Conservation (phyloP, 2,329 filamentous ascomycete species). For the Venturia oleaginea region DNA sequence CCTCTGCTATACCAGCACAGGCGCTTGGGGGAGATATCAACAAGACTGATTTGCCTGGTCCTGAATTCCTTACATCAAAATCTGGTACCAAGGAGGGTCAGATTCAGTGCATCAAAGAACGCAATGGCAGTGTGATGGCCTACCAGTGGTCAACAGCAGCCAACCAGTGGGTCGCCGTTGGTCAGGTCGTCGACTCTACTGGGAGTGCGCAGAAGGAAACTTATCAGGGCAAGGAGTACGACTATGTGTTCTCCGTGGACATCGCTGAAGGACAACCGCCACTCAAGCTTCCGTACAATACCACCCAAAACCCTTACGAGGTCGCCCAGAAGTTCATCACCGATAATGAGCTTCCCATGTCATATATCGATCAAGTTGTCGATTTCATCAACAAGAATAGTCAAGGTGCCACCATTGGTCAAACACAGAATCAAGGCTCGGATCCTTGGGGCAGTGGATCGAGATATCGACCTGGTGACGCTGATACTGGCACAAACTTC, state of each 20-base stretch:
- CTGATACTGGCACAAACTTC: constrained; percentile 28
- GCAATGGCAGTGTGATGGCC: constrained; percentile 72
- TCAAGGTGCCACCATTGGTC: constrained; percentile 73
- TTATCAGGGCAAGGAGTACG: constrained; percentile 79
- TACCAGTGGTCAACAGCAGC: constrained; percentile 69
- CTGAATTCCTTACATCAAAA: constrained; percentile 73
- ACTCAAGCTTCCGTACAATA: constrained; percentile 87
- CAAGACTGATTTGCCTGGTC: constrained; percentile 83
- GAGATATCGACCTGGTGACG: constrained; percentile 67
- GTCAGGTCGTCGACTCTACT: constrained; percentile 87
- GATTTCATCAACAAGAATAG: constrained; percentile 90
- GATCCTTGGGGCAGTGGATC: constrained; percentile 74
- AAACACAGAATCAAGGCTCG: constrained; percentile 40
- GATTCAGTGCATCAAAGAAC: constrained; percentile 80
- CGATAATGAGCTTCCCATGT: constrained; percentile 78
- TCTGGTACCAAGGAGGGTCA: constrained; percentile 94
- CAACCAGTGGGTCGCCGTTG: constrained; percentile 74
- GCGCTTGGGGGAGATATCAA: constrained; percentile 65
- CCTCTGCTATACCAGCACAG: constrained; percentile 80
- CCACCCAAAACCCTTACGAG: constrained; percentile 87
- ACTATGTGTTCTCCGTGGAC: constrained; percentile 94
- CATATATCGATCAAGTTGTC: constrained; percentile 83
- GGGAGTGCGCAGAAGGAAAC: constrained; percentile 58
- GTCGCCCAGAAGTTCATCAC: constrained; percentile 83
- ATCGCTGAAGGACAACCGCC: constrained; percentile 91